phyloP scores from a whole-genome alignment of 768 basidiomycete genomes.

The Basidioascus undulatus region DNA sequence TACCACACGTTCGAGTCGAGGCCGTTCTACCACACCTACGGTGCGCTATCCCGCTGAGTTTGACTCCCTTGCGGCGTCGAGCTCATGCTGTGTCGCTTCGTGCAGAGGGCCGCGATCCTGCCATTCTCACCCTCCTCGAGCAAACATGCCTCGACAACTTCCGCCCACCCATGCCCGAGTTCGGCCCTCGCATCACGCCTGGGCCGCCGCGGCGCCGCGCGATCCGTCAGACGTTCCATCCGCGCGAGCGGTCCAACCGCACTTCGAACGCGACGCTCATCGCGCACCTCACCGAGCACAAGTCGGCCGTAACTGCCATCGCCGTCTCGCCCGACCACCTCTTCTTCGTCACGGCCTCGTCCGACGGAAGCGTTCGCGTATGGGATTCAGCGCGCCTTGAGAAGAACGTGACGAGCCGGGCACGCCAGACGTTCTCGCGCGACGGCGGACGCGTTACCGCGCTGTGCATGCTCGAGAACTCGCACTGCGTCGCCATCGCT shows the following conservation, averaged over 20 bases:
- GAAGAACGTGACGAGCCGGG: constrained; percentile 69
- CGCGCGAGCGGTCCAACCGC: constrained; percentile 31
- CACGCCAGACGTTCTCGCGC: constrained; percentile 18
- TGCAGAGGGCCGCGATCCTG: constrained; percentile 68
- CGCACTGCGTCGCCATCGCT: constrained; percentile 65
- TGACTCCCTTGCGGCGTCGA: background rate
- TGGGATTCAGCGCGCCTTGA: constrained; percentile 61
- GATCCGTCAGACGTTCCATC: constrained; percentile 38
- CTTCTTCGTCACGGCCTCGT: constrained; percentile 36
- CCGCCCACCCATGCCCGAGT: constrained; percentile 65
- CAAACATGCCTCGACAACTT: constrained; percentile 63
- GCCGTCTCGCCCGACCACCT: constrained; percentile 78
- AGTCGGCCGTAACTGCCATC: constrained; percentile 49
- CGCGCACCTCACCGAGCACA: constrained; percentile 61
- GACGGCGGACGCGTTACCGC: constrained; percentile 42
- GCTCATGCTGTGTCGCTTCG: background rate
- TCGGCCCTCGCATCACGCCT: constrained; percentile 67
- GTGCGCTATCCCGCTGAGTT: background rate
- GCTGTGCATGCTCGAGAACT: constrained; percentile 56
- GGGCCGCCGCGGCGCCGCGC: constrained; percentile 55
- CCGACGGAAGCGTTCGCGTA: constrained; percentile 22
- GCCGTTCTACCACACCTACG: constrained; percentile 21
- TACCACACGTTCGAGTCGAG: too few relatives aligned
- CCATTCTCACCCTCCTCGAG: constrained; percentile 69
- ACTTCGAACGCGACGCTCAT: constrained; percentile 30